A percentile compares a stretch with the other conserved stretches of the same genome.
Conservation (phyloP, 2,329 filamentous ascomycete species). For the Fusarium dimerum region DNA sequence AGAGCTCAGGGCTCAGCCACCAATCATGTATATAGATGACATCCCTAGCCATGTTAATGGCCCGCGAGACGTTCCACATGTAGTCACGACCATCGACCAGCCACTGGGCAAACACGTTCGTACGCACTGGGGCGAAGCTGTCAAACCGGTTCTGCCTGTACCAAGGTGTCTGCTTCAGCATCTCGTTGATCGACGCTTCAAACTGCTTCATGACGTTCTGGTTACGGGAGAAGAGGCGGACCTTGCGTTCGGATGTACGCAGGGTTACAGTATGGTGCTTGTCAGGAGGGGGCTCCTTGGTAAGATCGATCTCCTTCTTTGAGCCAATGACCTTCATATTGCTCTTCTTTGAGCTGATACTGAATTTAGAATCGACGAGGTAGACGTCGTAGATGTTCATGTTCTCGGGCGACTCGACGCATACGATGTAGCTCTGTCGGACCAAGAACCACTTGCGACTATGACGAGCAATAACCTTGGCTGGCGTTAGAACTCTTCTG, state of each 20-base stretch:
- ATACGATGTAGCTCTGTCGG: constrained; percentile 96
- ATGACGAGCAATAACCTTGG: constrained; percentile 78
- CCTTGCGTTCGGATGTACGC: constrained; percentile 87
- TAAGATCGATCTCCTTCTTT: constrained; percentile 54
- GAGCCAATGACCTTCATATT: constrained; percentile 54
- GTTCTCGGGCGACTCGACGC: constrained; percentile 96
- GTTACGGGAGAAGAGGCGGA: constrained; percentile 88
- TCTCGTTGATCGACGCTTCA: constrained; percentile 86
- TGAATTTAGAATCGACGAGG: constrained; percentile 88
- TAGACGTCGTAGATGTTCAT: constrained; percentile 99
- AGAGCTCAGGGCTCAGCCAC: constrained; percentile 97
- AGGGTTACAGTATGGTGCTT: constrained; percentile 86
- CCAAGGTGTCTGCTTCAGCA: constrained; percentile 84
- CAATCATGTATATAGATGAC: constrained; percentile 99
- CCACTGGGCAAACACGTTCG: constrained; percentile 90
- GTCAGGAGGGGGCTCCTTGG: constrained; percentile 36
- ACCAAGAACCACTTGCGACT: constrained; percentile 97
- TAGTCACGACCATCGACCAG: constrained; percentile 95
- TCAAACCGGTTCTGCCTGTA: constrained; percentile 81
- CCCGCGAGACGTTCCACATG: constrained; percentile 98
- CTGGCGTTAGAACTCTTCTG: constrained; percentile 75
- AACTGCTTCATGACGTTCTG: constrained; percentile 90
- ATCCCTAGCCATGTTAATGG: constrained; percentile 95
- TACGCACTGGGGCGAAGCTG: constrained; percentile 89
- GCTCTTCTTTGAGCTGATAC: constrained; percentile 72